Conservation (phyloP, 352 stramenopile genomes). For the Phytophthora sp. region DNA sequence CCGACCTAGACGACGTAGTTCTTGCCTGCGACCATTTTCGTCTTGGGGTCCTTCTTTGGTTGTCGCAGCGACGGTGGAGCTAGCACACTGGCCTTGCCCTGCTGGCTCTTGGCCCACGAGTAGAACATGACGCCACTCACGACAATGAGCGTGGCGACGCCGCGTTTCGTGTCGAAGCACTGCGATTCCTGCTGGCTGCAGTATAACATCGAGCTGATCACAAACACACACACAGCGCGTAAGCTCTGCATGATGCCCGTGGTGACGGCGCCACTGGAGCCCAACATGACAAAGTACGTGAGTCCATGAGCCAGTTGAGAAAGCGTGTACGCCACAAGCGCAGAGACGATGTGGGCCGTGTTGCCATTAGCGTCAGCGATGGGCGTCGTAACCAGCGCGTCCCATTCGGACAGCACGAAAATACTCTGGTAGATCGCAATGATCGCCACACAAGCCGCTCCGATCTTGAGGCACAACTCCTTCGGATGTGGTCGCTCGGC, state of each 20-base stretch:
- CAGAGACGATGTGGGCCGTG: constrained; percentile 60
- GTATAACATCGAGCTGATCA: constrained; percentile 84
- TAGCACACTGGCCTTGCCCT: constrained; percentile 39
- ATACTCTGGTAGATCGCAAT: constrained; percentile 82
- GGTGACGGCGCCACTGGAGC: constrained; percentile 80
- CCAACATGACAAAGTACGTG: constrained; percentile 88
- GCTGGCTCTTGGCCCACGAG: constrained; percentile 83
- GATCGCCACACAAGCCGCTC: constrained; percentile 69
- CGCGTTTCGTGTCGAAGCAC: constrained; percentile 86
- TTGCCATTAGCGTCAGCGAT: constrained; percentile 80
- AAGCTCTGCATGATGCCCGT: constrained; percentile 90
- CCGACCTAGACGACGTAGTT: constrained; percentile 68
- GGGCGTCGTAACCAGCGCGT: constrained; percentile 74
- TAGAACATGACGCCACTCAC: constrained; percentile 86
- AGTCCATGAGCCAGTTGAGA: constrained; percentile 84
- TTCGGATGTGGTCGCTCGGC: constrained; percentile 74
- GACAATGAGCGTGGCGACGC: constrained; percentile 82
- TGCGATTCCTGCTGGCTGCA: constrained; percentile 87
- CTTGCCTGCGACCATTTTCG: constrained; percentile 67
- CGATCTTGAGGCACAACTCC: constrained; percentile 84
- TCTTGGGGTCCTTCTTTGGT: constrained; percentile 29
- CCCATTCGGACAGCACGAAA: constrained; percentile 81
- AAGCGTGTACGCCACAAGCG: constrained; percentile 74
- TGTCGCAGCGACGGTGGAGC: constrained; percentile 18
- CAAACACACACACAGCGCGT: constrained; percentile 85